Percentiles rank a stretch among this genome's conserved stretches.
These are phyloP conservation scores for Kickxella alabastrina DNA, from an alignment of 192 early-diverging fungal species.

Conservation along the genomic window DNA sequence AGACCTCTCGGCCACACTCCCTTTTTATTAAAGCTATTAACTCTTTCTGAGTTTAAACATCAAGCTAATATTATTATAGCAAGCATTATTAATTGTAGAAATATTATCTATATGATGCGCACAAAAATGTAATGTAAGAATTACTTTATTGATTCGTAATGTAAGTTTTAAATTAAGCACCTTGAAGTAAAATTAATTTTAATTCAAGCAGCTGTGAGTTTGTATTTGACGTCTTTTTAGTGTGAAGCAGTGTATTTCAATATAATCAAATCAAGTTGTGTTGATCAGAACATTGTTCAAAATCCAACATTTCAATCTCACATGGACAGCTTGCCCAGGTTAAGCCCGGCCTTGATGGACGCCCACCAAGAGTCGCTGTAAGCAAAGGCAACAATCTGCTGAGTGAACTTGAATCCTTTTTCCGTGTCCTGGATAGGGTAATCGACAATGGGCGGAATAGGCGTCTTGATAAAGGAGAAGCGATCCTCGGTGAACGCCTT, in stretches of 20 bases:
- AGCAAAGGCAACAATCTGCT: slow-evolving; percentile 54
- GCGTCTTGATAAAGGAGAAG: slow-evolving; percentile 67
- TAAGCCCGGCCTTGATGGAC: slow-evolving; percentile 52
- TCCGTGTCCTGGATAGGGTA: slow-evolving; percentile 63
- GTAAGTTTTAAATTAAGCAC: too few relatives aligned
- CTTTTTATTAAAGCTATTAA: background rate
- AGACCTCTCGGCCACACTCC: background rate
- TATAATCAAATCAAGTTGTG: background rate
- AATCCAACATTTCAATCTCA: too few relatives aligned
- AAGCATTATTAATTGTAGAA: background rate
- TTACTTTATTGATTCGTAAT: too few relatives aligned
- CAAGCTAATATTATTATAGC: background rate
- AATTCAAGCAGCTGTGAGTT: background rate
- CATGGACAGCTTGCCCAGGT: slow-evolving; percentile 53
- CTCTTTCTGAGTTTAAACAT: background rate
- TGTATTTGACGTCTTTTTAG: background rate
- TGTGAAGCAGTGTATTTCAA: background rate
- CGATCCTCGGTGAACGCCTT: slow-evolving; percentile 70
- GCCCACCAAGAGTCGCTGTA: slow-evolving; percentile 52
- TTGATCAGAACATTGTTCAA: too few relatives aligned
- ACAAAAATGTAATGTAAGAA: too few relatives aligned
- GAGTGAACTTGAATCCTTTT: slow-evolving; percentile 56
- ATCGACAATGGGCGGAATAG: slow-evolving; percentile 70
- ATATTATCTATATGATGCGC: background rate
- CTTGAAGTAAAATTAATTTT: background rate